Evolutionary conservation across 1,284 basidiomycete species (phyloP).

Genomic region (Microbotryum silenes-acaulis): DNA sequence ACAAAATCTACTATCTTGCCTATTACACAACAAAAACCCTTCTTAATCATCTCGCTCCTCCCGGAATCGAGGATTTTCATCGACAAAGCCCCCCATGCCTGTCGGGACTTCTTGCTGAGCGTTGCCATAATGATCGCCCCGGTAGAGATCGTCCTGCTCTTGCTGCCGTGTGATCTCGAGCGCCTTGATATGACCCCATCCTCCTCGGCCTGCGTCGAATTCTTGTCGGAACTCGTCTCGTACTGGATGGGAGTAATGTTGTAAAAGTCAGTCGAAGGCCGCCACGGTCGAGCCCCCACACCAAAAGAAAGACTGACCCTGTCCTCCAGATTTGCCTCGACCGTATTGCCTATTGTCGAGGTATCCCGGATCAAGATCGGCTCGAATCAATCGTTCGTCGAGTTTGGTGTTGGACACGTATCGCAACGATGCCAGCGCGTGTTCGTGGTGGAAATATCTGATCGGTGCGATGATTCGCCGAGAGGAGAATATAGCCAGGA

Average conservation of each 20-base stretch:
- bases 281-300: constrained; percentile 24
- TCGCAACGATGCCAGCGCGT: constrained; percentile 85
- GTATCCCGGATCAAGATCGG: constrained; percentile 97
- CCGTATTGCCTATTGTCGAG: constrained; percentile 96
- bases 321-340: constrained; percentile 90
- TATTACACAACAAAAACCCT: neutral
- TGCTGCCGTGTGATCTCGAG: constrained; percentile 67
- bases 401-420: constrained; percentile 96
- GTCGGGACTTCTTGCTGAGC: constrained; percentile 63
- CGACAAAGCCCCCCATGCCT: constrained; percentile 41
- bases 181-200: constrained; percentile 70
- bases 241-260: constrained; percentile 43
- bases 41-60: constrained; percentile 37
- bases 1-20: too few species aligned
- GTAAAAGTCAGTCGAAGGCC: constrained; percentile 38
- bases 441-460: constrained; percentile 83
- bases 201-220: constrained; percentile 51
- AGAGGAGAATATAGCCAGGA: too few species aligned
- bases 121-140: constrained; percentile 65
- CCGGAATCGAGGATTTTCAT: constrained; percentile 41
- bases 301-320: constrained; percentile 48
- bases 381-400: constrained; percentile 97
- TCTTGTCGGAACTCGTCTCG: constrained; percentile 93
- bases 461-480: neutral
- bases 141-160: constrained; percentile 74